These are phyloP conservation scores for Trichoderma arundinaceum DNA, from an alignment of 2,329 filamentous ascomycete species.

Conservation along the genomic window DNA sequence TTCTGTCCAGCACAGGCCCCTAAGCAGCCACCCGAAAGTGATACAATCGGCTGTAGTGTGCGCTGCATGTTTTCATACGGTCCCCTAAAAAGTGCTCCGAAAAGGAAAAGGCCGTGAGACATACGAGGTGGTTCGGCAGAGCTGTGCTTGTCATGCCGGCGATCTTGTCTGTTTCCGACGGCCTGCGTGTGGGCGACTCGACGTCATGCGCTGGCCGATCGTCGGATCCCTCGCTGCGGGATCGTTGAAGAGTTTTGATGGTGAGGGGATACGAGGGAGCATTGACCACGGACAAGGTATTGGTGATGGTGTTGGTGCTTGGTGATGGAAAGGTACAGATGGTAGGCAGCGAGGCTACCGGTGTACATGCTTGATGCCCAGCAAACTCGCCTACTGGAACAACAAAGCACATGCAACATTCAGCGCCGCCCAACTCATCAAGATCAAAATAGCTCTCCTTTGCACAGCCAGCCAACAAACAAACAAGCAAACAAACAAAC, in stretches of 20 bases:
- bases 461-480: constrained; percentile 2
- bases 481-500: background rate
- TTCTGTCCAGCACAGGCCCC: constrained; percentile 9
- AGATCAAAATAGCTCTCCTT: background rate
- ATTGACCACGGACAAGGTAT: too few species aligned
- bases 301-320: too few species aligned
- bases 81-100: background rate
- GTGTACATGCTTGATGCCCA: too few species aligned
- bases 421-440: too few species aligned
- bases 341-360: too few species aligned
- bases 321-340: too few species aligned
- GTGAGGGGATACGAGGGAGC: too few species aligned
- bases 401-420: too few species aligned
- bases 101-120: constrained; percentile 5
- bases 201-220: constrained; percentile 3
- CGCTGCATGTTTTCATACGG: background rate
- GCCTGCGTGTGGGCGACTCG: background rate
- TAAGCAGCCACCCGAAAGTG: constrained; percentile 21
- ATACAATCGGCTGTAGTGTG: background rate
- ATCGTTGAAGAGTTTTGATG: too few species aligned
- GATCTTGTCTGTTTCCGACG: constrained; percentile 1
- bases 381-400: too few species aligned
- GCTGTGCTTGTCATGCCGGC: background rate
- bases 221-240: too few species aligned
- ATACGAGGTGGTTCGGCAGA: background rate